Conservation (phyloP, 129 eudicot genomes). For the Chrysanthemum makinoi region DNA sequence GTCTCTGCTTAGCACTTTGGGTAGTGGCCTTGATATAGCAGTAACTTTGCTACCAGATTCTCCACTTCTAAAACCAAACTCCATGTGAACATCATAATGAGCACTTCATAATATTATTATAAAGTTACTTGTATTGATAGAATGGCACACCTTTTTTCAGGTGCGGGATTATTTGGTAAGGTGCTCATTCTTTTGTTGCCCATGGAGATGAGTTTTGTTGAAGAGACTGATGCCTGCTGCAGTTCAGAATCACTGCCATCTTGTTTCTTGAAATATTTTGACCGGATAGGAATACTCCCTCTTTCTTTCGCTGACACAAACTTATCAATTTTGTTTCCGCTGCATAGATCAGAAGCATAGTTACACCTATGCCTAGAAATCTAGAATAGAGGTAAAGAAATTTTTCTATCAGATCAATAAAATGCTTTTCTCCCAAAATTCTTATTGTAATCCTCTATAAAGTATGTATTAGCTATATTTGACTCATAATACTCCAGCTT, state of each 20-base stretch:
- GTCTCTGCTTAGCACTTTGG: constrained; percentile 32
- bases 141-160: constrained; percentile 44
- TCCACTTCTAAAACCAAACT: constrained; percentile 23
- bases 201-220: constrained; percentile 31
- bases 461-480: background rate
- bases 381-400: background rate
- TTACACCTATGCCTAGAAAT: background rate
- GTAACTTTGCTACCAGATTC: constrained; percentile 41
- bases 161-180: constrained; percentile 30
- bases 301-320: constrained; percentile 30
- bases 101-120: constrained; percentile 9
- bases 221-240: constrained; percentile 40
- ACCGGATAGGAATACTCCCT: constrained; percentile 27
- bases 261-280: constrained; percentile 44
- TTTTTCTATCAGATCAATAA: constrained; percentile 16
- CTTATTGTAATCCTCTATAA: constrained; percentile 2
- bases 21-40: constrained; percentile 33
- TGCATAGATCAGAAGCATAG: constrained; percentile 32
- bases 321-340: constrained; percentile 37
- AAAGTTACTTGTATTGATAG: constrained; percentile 9
- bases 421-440: constrained; percentile 1
- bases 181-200: constrained; percentile 26
- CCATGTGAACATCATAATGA: constrained; percentile 31
- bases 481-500: background rate
- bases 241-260: constrained; percentile 36